Evolutionary conservation across 371 early-diverging fungal species (phyloP), one percentile per base, ranked within the genome.

Genomic region (Chytridiales sp.): DNA sequence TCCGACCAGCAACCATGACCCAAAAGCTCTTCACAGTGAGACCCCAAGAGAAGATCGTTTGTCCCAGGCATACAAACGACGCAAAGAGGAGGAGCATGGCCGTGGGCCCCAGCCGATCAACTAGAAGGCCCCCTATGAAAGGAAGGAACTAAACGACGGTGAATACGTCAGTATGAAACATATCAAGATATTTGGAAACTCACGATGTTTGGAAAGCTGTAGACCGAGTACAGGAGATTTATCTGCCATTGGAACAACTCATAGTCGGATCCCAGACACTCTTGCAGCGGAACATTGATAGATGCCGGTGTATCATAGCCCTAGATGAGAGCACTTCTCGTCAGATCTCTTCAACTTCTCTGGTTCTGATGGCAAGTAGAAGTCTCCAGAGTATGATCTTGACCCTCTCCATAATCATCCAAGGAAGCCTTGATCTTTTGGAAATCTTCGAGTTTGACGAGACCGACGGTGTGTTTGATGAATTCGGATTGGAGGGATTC

Each of bases 361-460:
- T 21, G n/a, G 5, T 24, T 6, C 24, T 5, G 11, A 42, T 47
- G 27, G 26, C 32, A 61, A 35, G 44, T 36, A 15, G 47, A 60
- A 21, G n/a, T n/a, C n/a, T n/a, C n/a, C n/a, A n/a, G n/a, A n/a
- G n/a, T n/a, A n/a, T n/a, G n/a, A n/a, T n/a, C n/a, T n/a, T n/a
- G n/a, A n/a, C n/a, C n/a, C n/a, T n/a, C n/a, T n/a, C n/a, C n/a
- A n/a, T n/a, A n/a, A n/a, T 89, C 82, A 57, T 91, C 87, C 13
- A 93, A 72, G 47, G 85, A 85, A 60, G 85, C 85, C 44, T 88
- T 76, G 64, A 91, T 94, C 59, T 89, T 85, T 59, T 90, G 83
- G 67, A 94, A 96, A 56, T 96, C 95, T 56, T 89, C 88, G 21
- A 94, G 77, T 59, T 87, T 78, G 1, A 94, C 94, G 32, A 96